These are phyloP conservation scores for Mucor mucedo DNA, from an alignment of 371 early-diverging fungal species.

Conservation along the genomic window DNA sequence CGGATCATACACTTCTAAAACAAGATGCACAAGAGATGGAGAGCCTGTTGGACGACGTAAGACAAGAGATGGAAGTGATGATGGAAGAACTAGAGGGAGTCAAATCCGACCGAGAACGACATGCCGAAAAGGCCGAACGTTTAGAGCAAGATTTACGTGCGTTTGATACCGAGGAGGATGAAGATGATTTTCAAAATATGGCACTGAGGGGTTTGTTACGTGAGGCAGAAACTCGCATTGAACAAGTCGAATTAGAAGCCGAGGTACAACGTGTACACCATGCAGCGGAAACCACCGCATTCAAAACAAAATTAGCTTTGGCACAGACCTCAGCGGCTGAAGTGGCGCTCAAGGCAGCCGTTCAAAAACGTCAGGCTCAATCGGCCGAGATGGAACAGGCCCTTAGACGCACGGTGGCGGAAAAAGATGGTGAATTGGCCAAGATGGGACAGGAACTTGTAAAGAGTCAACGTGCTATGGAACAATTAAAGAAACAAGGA, in stretches of 20 bases:
- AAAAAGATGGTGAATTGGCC: slow-evolving; percentile 24
- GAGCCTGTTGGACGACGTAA: slow-evolving; percentile 20
- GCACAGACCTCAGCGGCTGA: slow-evolving; percentile 8
- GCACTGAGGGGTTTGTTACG: slow-evolving; percentile 11
- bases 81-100: slow-evolving; percentile 18
- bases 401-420: slow-evolving; percentile 20
- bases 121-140: slow-evolving; percentile 4
- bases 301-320: background rate
- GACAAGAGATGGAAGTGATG: slow-evolving; percentile 26
- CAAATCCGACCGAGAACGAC: slow-evolving; percentile 6
- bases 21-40: slow-evolving; percentile 24
- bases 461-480: slow-evolving; percentile 2
- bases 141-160: slow-evolving; percentile 10
- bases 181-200: background rate
- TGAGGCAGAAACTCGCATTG: slow-evolving; percentile 5
- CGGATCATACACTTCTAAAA: background rate
- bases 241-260: slow-evolving; percentile 1
- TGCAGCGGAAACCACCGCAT: background rate
- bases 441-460: slow-evolving; percentile 10
- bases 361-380: background rate
- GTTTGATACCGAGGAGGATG: background rate
- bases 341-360: background rate
- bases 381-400: slow-evolving; percentile 19
- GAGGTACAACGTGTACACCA: background rate
- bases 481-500: slow-evolving; percentile 2